Percentiles rank a stretch among this genome's conserved stretches.
Conservation (phyloP, 2,329 filamentous ascomycete genomes). For the Fusarium udum region DNA sequence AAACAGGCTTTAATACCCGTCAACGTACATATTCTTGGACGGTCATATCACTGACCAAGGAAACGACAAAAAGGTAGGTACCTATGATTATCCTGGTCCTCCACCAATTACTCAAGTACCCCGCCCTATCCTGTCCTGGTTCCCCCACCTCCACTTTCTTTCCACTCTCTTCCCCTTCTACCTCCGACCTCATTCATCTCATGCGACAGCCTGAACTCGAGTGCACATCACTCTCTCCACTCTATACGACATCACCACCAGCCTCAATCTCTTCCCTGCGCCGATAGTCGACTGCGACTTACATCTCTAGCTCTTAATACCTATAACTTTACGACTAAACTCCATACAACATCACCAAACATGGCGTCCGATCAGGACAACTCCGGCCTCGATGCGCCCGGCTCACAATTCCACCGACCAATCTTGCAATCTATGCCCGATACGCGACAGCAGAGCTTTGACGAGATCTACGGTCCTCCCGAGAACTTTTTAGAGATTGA, state of each 20-base stretch:
- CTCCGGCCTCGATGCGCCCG: conserved; percentile 43
- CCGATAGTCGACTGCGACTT: background rate
- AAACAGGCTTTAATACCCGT: conserved; percentile 4
- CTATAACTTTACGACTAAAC: background rate
- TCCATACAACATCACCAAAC: conserved; percentile 48
- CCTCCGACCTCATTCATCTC: conserved; percentile 13
- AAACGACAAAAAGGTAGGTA: background rate
- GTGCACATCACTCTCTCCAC: conserved; percentile 11
- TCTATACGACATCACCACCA: conserved; percentile 17
- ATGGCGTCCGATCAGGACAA: conserved; percentile 55
- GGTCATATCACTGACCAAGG: background rate
- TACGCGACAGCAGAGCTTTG: conserved; percentile 91
- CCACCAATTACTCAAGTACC: conserved; percentile 11
- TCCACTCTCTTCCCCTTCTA: background rate
- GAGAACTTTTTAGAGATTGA: conserved; percentile 99
- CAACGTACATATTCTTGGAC: background rate
- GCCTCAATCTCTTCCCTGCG: background rate
- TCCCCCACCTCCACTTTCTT: conserved; percentile 12
- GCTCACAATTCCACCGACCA: conserved; percentile 56
- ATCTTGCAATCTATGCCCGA: conserved; percentile 74
- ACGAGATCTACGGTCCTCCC: conserved; percentile 97
- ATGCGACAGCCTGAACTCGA: conserved; percentile 17
- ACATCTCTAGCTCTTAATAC: background rate
- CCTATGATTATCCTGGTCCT: background rate
- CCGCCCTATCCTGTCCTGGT: background rate